Conservation (phyloP, 805 yeast species). For the Martiniozyma abietophila region DNA sequence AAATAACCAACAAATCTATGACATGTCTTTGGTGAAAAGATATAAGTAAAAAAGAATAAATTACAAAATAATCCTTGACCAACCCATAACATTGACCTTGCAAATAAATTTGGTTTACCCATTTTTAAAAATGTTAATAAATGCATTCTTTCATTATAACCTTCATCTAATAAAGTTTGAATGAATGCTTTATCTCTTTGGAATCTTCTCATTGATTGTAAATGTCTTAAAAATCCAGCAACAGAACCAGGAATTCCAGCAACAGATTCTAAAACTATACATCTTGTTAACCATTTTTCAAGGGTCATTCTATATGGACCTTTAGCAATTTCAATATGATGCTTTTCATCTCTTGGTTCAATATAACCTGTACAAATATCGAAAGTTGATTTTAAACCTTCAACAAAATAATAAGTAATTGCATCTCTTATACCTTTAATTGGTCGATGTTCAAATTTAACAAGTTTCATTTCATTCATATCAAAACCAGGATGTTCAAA, state of each 20-base stretch:
- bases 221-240: constrained; percentile 63
- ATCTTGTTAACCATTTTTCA: constrained; percentile 52
- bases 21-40: constrained; percentile 52
- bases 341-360: constrained; percentile 37
- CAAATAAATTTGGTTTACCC: constrained; percentile 53
- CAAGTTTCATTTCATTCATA: constrained; percentile 29
- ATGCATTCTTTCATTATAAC: constrained; percentile 74
- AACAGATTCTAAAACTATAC: constrained; percentile 57
- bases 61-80: constrained; percentile 71
- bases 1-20: constrained; percentile 72
- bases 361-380: constrained; percentile 58
- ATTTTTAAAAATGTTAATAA: constrained; percentile 57
- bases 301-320: constrained; percentile 45
- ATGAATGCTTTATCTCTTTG: constrained; percentile 67
- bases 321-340: constrained; percentile 18
- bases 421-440: constrained; percentile 41
- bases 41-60: constrained; percentile 49
- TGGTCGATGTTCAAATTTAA: constrained; percentile 42
- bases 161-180: constrained; percentile 64
- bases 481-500: constrained; percentile 38
- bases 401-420: constrained; percentile 41
- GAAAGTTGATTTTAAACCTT: constrained; percentile 39
- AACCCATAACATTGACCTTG: constrained; percentile 41
- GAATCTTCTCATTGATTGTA: constrained; percentile 52
- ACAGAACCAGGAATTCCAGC: constrained; percentile 81